A percentile compares a stretch with the other conserved stretches of the same genome.
Conservation (phyloP, 2,329 filamentous ascomycete genomes). For the Colletotrichum paranaense region DNA sequence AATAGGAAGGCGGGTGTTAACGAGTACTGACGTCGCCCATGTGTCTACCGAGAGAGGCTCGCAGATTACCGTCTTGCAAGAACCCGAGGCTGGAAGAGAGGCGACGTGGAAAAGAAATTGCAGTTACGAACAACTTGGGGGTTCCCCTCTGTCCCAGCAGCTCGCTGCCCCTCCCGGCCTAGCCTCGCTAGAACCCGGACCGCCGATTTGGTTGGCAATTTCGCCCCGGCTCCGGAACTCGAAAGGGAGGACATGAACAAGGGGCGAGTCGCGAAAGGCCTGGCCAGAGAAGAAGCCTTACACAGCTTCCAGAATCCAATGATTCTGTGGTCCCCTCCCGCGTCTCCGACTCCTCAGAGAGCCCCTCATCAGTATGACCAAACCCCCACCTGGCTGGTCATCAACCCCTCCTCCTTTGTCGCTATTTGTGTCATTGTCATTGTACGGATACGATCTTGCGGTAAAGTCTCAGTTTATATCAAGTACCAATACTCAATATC, state of each 20-base stretch:
- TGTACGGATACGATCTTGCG: neutral
- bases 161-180: conserved; percentile 21
- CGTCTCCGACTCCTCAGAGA: neutral
- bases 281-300: neutral
- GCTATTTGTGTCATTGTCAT: neutral
- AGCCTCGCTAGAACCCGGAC: conserved; percentile 25
- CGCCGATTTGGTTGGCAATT: conserved; percentile 24
- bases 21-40: conserved; percentile 6
- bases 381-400: neutral
- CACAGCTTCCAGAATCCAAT: conserved; percentile 13
- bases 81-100: conserved; percentile 11
- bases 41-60: neutral
- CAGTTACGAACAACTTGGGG: conserved; percentile 14
- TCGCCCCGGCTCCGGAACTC: conserved; percentile 15
- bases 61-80: neutral
- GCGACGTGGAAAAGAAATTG: conserved; percentile 21
- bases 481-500: neutral
- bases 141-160: neutral
- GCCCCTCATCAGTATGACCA: neutral
- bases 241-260: neutral
- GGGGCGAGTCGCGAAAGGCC: neutral
- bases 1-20: neutral
- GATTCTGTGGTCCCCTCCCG: neutral
- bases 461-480: too few relatives aligned
- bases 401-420: neutral